Evolutionary conservation across 768 basidiomycete genomes (phyloP), one percentile per base, ranked within the genome.

Genomic region (Naganishia vaughanmartiniae): DNA sequence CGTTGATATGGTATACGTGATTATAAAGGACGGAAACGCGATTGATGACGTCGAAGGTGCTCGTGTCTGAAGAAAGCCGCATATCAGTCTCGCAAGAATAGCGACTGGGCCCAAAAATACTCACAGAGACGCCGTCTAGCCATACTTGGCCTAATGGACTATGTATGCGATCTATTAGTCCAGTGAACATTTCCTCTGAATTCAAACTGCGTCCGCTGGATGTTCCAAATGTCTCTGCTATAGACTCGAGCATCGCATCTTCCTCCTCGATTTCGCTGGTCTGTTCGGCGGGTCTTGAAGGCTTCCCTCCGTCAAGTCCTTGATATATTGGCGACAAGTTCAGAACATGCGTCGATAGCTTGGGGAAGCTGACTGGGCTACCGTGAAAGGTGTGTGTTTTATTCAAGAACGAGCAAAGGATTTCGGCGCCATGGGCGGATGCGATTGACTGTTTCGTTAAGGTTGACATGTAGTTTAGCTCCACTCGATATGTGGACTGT

Each of bases 121-220:
- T 75, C 65, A 81, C 80, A 2, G 79, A 76, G 42, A 80, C 72
- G 7, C 80, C 80, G 71, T 81, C 80, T 12, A 81, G 65, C 80
- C 80, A 81, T 1, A 81, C 70, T 31, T 77, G 74, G 14, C 78
- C 80, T n/a, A 80, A 60, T 31, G 71, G 72, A 30, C 54, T 63
- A 19, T 53, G 19, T 21, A 63, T 42, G 34, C 71, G 71, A 68
- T 76, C 77, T 11, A 68, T 66, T 63, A 76, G 48, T 30, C 67
- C 12, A 42, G 46, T 28, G 30, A 63, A 63, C 60, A 63, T 63
- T 24, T 63, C 39, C 6, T 70, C 48, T 2, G 70, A 4, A 56
- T 51, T 11, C n/a, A 53, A 21, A 14, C 39, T 14, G 31, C 31
- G 57, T 19, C 58, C 42, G 19, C 11, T 26, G 28, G 36, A 12